phyloP scores from a whole-genome alignment of 1,139 yeast genomes.

The Pichiaceae sp. region DNA sequence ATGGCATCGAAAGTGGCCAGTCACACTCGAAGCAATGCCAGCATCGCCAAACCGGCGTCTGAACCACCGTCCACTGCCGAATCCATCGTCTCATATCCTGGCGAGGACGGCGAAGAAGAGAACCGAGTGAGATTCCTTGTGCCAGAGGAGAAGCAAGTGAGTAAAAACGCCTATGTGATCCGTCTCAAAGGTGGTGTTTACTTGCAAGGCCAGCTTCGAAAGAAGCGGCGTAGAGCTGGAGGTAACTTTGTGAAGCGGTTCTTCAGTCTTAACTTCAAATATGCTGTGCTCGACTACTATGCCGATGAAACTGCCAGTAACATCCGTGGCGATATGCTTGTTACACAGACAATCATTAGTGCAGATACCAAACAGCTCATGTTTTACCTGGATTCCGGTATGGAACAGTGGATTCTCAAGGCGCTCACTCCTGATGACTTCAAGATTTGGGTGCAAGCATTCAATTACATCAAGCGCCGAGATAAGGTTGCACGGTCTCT shows the following conservation, averaged over 20 bases:
- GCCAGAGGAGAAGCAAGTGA: conserved; percentile 10
- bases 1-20: background rate
- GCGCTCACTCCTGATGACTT: conserved; percentile 61
- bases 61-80: background rate
- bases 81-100: background rate
- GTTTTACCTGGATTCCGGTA: conserved; percentile 84
- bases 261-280: conserved; percentile 72
- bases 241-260: conserved; percentile 81
- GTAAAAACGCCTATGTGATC: conserved; percentile 15
- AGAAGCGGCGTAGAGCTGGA: conserved; percentile 60
- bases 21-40: background rate
- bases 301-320: conserved; percentile 60
- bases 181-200: conserved; percentile 46
- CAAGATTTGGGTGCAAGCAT: conserved; percentile 75
- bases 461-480: conserved; percentile 36
- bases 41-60: background rate
- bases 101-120: background rate
- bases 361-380: conserved; percentile 64
- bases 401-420: conserved; percentile 88
- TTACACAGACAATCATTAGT: conserved; percentile 69
- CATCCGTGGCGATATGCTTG: conserved; percentile 88
- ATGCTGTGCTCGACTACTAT: conserved; percentile 79
- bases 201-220: conserved; percentile 67
- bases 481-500: conserved; percentile 6
- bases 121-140: conserved; percentile 14